Evolutionary conservation across 352 stramenopile species (phyloP), one percentile per base, ranked within the genome.

Genomic region (Globisporangium irregulare): DNA sequence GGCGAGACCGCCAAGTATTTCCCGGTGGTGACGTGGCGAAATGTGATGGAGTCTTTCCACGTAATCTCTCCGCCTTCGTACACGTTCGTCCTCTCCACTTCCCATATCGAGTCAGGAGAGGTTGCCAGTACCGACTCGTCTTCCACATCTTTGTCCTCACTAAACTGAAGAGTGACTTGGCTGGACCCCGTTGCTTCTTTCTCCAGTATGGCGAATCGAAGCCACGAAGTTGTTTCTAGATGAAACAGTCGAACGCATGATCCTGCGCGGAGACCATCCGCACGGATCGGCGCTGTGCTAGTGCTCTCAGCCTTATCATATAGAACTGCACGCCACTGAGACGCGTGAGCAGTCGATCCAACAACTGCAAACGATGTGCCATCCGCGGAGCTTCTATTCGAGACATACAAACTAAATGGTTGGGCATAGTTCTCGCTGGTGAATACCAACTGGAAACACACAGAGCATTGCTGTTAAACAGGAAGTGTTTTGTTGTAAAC

Each of bases 161-260:
- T 81, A 62, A 75, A 86, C 46, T 87, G 74, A 6, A 89, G 76
- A 18, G 73, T 76, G 10, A 86, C 79, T 51, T 72, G 54, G 1
- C 57, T 69, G 24, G 60, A 29, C 9, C 24, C 55, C 8, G 53
- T 64, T 18, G 59, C 27, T 27, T 38, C 62, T 22, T 22, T 24
- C 22, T 53, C 62, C 27, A 27, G 20, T 18, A 58, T 56, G n/a
- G 68, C 61, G 62, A 78, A 82, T 4, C 81, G 74, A 43, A 92
- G 75, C 81, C 83, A 89, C 10, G 79, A 90, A 32, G 74, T 87
- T 4, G 80, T 84, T 66, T 91, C 84, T 29, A 92, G 61, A 73
- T 92, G 84, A 24, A 86, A 74, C 24, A 92, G 66, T 25, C 84
- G 82, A 24, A 92, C 70, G 29, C 84, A 92, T 4, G 66, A 73